Conservation (phyloP, 2,329 filamentous ascomycete species). For the Clonostachys rosea region DNA sequence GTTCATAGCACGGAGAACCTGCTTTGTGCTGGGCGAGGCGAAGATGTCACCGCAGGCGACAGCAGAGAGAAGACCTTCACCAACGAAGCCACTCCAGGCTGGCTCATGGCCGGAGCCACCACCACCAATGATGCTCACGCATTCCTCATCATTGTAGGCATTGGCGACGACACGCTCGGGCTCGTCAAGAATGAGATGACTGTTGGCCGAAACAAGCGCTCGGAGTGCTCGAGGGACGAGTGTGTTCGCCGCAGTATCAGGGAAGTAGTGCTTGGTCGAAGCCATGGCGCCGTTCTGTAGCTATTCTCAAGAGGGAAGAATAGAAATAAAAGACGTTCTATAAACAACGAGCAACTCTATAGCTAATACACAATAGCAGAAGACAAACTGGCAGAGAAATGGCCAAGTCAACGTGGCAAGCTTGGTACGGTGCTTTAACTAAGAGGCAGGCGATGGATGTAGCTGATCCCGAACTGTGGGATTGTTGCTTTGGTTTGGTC, state of each 20-base stretch:
- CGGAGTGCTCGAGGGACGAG: slow-evolving; percentile 14
- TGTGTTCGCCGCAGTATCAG: slow-evolving; percentile 10
- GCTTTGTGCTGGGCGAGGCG: slow-evolving; percentile 68
- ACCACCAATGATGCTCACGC: slow-evolving; percentile 38
- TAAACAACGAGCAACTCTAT: not conserved
- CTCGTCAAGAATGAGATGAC: slow-evolving; percentile 32
- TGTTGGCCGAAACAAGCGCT: slow-evolving; percentile 12
- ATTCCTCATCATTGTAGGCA: slow-evolving; percentile 16
- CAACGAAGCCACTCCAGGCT: slow-evolving; percentile 67
- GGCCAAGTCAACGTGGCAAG: no score
- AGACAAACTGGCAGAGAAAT: not conserved
- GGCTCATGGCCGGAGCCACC: slow-evolving; percentile 73
- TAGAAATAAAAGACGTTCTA: no score
- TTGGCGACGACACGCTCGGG: slow-evolving; percentile 32
- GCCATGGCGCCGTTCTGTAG: not conserved
- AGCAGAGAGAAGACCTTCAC: slow-evolving; percentile 62
- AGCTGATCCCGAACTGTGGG: no score
- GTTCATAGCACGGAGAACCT: slow-evolving; percentile 61
- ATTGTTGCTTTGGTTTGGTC: no score
- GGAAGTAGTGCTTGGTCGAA: slow-evolving; percentile 11
- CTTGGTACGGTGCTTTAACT: no score
- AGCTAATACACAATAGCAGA: not conserved
- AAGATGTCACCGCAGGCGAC: slow-evolving; percentile 73
- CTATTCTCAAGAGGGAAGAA: not conserved
- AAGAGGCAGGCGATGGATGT: no score